Evolutionary conservation across 2,329 filamentous ascomycete genomes (phyloP), one percentile per base, ranked within the genome.

Genomic region (Allantophomopsis cytisporea): DNA sequence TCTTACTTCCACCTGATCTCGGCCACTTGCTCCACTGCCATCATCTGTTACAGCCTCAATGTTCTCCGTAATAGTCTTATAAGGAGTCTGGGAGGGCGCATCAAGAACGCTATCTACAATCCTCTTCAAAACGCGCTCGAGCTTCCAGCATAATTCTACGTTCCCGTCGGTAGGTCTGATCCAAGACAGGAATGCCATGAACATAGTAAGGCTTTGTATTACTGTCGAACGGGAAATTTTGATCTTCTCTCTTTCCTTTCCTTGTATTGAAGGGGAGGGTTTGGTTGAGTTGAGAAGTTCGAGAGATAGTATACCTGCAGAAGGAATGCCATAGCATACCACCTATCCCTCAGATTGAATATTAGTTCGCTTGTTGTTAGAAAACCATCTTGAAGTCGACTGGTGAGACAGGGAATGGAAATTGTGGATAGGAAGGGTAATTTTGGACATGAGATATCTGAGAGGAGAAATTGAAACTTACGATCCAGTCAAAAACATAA

Each of bases 121-220:
- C 18, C 45, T 43, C 15, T 42, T 39, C 16, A 52, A 39, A 0
- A 54, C 49, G 32, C 46, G 49, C 20, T 39, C 41, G 23, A 54
- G 35, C 15, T 50, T 41, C 21, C 45, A 45, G 8, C 47, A 50
- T 4, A 55, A 43, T 7, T 40, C 38, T 33, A 48, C 52, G 30
- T 56, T 55, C 1, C 52, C 52, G 39, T 55, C 50, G 7, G 52
- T 54, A 7, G 48, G 47, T 6, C 52, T 40, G 2, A 54, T 48
- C 53, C 53, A 56, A 38, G 54, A 50, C 8, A 54, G 38, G 36
- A 54, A 56, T 2, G 47, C 51, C 8, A 50, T 49, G 37, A 55
- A 54, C 7, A 55, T 39, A 2, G 50, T 54, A 15, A 54, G 33
- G 41, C 50, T 52, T 37, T 54, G 51, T 23, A 54, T 50, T 4